phyloP scores from a whole-genome alignment of 345 rosid genomes.

The Euphorbia peplus region DNA sequence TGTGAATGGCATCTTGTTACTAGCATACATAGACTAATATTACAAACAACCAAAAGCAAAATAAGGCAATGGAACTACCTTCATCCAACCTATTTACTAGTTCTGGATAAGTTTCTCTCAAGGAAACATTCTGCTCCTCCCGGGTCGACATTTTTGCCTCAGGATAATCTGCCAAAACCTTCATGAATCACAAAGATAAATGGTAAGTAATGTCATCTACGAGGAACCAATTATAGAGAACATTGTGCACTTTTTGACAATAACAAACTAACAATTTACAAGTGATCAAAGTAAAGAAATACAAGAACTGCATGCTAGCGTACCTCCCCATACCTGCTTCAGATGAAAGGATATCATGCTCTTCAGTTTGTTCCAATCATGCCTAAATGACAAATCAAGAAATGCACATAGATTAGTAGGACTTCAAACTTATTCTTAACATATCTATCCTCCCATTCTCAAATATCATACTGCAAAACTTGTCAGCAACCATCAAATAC shows the following conservation, averaged over 20 bases:
- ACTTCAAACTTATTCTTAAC: not conserved
- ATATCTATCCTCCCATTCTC: not conserved
- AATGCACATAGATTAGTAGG: slow-evolving; percentile 1
- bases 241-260: slow-evolving; percentile 2
- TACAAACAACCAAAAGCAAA: slow-evolving; percentile 2
- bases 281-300: slow-evolving; percentile 7
- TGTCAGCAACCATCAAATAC: not conserved
- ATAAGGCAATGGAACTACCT: slow-evolving; percentile 44
- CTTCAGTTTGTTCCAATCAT: slow-evolving; percentile 83
- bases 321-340: slow-evolving; percentile 98
- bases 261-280: not conserved
- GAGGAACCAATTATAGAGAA: slow-evolving; percentile 3
- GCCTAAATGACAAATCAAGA: slow-evolving; percentile 44
- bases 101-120: slow-evolving; percentile 63
- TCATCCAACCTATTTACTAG: slow-evolving; percentile 64
- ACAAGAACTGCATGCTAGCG: slow-evolving; percentile 32
- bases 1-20: not conserved
- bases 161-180: slow-evolving; percentile 84
- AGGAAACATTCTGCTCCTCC: slow-evolving; percentile 59
- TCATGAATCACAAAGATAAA: slow-evolving; percentile 26
- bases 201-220: slow-evolving; percentile 13
- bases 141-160: slow-evolving; percentile 56
- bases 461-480: not conserved
- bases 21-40: not conserved
- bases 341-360: slow-evolving; percentile 66